Base-by-base conservation (phyloP, 176 grass and related monocot genomes). In the Rhynchospora breviuscula region DNA sequence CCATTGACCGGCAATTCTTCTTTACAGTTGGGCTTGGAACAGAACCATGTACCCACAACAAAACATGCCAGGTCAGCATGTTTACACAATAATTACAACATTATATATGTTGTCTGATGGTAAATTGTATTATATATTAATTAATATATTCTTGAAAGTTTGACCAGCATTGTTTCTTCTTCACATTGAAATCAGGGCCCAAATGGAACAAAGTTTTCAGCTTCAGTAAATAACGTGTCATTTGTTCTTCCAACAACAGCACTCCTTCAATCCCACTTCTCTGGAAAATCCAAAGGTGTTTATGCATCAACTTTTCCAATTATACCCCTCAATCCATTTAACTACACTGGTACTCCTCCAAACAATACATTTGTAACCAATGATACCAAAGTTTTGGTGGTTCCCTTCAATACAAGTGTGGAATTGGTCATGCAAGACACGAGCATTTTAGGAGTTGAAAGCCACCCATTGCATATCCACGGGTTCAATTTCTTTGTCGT, bases 361-460 rank as follows among this genome's bases (percentile, higher is more conserved):
- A 97, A 88, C 85, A 91, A 90, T 84, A 89, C 89, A 6, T 72
- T 85, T 66, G 84, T 91, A 59, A 72, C 25, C 0, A 88, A 88
- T 87, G 94, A 83, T 64, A 97, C 94, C 4, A 33, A 84, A 88
- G 84, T 97, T 66, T 80, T 91, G 84, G 89, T 89, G 44, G 80
- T 97, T 12, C 2, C 2, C 0, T 97, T 85, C 87, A 93, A 97
- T 85, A 70, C 91, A 12, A 87, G 49, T 31, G 94, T 97, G 0
- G 94, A 97, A 83, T 77, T 94, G 52, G 89, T 94, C 66, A 86
- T 94, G 85, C 92, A 94, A 86, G 92, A 89, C 85, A 94, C 89
- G 0, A 88, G 83, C 78, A 82, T 94, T 56, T 85, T 80, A 11
- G 79, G 86, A 23, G 78, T 84, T 45, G 93, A 95, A 84, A 92